Evolutionary conservation across 2,329 filamentous ascomycete genomes (phyloP).

Genomic region (Cercospora janseana): DNA sequence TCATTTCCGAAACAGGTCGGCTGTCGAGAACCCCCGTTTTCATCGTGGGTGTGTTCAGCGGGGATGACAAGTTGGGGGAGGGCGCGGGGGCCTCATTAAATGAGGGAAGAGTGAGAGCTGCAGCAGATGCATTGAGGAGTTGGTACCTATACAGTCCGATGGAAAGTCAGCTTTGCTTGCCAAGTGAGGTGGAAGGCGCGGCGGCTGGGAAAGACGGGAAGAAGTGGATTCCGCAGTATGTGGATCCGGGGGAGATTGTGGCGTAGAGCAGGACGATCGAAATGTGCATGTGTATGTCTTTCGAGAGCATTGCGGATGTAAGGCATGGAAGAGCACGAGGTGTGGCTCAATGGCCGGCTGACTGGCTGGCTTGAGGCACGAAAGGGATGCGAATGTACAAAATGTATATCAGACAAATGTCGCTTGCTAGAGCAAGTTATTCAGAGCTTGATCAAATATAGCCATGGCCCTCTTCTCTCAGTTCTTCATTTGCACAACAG

Average conservation of each 20-base stretch:
- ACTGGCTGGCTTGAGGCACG: too few relatives aligned
- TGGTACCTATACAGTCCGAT: conserved; percentile 95
- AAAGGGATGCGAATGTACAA: too few relatives aligned
- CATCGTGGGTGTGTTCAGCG: conserved; percentile 90
- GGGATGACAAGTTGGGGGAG: conserved; percentile 86
- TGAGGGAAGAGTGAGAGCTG: conserved; percentile 73
- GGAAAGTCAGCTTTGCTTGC: conserved; percentile 50
- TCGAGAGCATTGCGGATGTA: too few relatives aligned
- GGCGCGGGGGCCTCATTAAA: conserved; percentile 76
- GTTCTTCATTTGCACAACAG: too few relatives aligned
- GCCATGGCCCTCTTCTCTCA: too few relatives aligned
- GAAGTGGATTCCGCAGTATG: conserved; percentile 54
- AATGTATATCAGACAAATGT: too few relatives aligned
- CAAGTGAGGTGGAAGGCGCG: conserved; percentile 45
- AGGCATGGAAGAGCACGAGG: conserved; percentile 3
- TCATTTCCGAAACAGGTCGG: conserved; percentile 88
- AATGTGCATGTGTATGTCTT: background rate
- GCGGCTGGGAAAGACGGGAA: conserved; percentile 26
- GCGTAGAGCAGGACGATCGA: background rate
- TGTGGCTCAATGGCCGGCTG: too few relatives aligned
- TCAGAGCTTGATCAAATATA: too few relatives aligned
- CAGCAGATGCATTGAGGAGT: conserved; percentile 80
- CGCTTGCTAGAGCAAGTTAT: too few relatives aligned
- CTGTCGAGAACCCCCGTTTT: conserved; percentile 82
- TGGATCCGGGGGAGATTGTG: conserved; percentile 59